phyloP scores from a whole-genome alignment of 768 basidiomycete species.

The Leccinum imitatum region DNA sequence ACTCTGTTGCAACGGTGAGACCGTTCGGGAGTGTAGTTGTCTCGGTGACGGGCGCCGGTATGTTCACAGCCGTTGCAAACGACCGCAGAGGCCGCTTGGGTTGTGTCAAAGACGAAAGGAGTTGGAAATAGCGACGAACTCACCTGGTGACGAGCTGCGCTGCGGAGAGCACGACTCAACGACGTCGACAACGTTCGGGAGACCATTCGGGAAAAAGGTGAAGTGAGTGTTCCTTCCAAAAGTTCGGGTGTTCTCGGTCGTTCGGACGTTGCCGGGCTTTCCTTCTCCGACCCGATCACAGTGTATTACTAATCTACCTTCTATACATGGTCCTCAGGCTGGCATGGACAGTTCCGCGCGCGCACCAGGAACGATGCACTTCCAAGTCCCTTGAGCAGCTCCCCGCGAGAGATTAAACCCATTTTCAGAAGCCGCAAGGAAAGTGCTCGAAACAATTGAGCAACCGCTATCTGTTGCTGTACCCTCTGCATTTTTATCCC shows the following conservation, averaged over 20 bases:
- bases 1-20: conserved; percentile 90
- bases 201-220: conserved; percentile 41
- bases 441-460: conserved; percentile 22
- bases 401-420: conserved; percentile 44
- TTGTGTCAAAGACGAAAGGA: conserved; percentile 4
- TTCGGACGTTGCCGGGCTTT: conserved; percentile 25
- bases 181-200: conserved; percentile 45
- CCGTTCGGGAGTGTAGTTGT: conserved; percentile 93
- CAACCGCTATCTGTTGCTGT: background rate
- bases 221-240: conserved; percentile 13
- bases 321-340: too few species aligned
- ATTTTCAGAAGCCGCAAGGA: conserved; percentile 55
- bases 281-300: conserved; percentile 20
- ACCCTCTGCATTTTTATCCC: background rate
- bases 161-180: conserved; percentile 42
- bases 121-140: conserved; percentile 6
- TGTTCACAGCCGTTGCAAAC: conserved; percentile 71
- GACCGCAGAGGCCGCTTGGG: conserved; percentile 56
- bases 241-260: conserved; percentile 34
- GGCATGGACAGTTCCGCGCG: conserved; percentile 11
- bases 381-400: conserved; percentile 37
- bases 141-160: conserved; percentile 38
- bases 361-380: conserved; percentile 41
- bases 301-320: background rate
- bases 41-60: conserved; percentile 76